These are phyloP conservation scores for Rhodotorula graminis DNA, from an alignment of 768 basidiomycete genomes.

Conservation along the genomic window DNA sequence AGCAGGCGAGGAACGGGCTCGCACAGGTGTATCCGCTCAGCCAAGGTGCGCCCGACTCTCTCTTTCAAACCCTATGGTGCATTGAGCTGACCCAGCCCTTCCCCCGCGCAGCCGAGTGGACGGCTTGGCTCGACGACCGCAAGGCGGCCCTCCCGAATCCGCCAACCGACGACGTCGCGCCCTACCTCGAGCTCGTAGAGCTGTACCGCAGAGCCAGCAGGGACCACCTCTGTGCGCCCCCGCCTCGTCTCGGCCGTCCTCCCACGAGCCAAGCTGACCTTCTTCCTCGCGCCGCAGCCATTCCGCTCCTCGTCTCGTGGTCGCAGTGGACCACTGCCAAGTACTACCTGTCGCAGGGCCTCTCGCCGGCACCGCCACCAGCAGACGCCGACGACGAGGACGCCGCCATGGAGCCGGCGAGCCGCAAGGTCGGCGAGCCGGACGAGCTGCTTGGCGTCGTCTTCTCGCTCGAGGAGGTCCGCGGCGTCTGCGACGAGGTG, in stretches of 20 bases:
- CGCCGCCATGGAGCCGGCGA: constrained; percentile 47
- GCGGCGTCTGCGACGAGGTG: constrained; percentile 55
- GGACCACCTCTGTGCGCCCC: constrained; percentile 70
- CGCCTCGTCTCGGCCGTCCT: background rate
- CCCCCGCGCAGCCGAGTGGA: constrained; percentile 8
- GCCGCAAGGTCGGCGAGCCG: constrained; percentile 49
- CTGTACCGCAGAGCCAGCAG: constrained; percentile 63
- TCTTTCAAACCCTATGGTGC: background rate
- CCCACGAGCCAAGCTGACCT: background rate
- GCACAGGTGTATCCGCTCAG: constrained; percentile 50
- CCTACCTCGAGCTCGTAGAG: constrained; percentile 57
- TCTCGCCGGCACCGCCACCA: constrained; percentile 1
- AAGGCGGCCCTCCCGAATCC: constrained; percentile 49
- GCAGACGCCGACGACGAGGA: constrained; percentile 27
- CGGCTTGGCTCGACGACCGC: constrained; percentile 52
- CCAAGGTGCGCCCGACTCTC: constrained; percentile 2
- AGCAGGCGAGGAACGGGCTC: constrained; percentile 64
- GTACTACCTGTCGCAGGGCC: constrained; percentile 31
- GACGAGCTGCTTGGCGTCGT: constrained; percentile 53
- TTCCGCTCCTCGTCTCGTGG: constrained; percentile 66
- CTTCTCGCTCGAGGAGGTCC: constrained; percentile 63
- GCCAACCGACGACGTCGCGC: constrained; percentile 56
- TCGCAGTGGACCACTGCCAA: constrained; percentile 56
- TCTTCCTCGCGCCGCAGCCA: constrained; percentile 53
- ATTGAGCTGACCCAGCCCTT: constrained; percentile 4